Base-by-base conservation (phyloP, 352 stramenopile species). In the Phytophthora colocasiae region DNA sequence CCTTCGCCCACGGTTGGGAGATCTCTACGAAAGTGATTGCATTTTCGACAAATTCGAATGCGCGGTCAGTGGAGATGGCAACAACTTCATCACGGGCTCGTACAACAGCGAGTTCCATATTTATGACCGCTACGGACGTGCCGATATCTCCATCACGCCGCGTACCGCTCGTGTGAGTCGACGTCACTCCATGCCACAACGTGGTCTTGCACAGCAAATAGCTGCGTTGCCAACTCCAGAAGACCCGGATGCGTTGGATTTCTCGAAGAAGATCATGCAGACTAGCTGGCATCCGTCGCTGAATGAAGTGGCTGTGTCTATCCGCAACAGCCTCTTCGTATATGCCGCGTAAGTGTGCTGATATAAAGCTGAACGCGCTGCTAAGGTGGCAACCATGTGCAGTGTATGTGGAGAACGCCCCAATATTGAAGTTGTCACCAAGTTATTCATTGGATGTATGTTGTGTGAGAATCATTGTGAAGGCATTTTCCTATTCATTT, bases 21-120 rank as follows among this genome's bases (percentile, higher is more conserved):
- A 98, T 58, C 64, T 98, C 6, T 99, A 98, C 75, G 95, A 98
- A 54, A 98, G 91, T 58, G 96, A 99, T 70, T 97, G 87, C 66
- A 98, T 99, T 58, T 99, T 99, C 65, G 96, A 99, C 85, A 98
- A 98, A 73, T 99, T 99, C 66, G 94, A 98, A 71, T 96, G 96
- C 50, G 85, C 81, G 9, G 82, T 98, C 38, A 97, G 88, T 58
- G 86, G 84, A 19, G 90, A 98, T 66, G 93, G 90, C 48, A 95
- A 96, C 67, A 91, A 93, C 78, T 92, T 98, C 67, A 84, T 96
- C 58, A 98, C 95, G 34, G 96, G 96, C 43, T 97, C 92, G 50
- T 99, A 99, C 87, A 95, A 96, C 62, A 98, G 93, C 85, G 79
- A 91, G 63, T 98, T 98, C 58, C 90, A 97, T 78, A 93, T 97